Conservation (phyloP, 192 early-diverging fungal species). For the Dissophora globulifera region DNA sequence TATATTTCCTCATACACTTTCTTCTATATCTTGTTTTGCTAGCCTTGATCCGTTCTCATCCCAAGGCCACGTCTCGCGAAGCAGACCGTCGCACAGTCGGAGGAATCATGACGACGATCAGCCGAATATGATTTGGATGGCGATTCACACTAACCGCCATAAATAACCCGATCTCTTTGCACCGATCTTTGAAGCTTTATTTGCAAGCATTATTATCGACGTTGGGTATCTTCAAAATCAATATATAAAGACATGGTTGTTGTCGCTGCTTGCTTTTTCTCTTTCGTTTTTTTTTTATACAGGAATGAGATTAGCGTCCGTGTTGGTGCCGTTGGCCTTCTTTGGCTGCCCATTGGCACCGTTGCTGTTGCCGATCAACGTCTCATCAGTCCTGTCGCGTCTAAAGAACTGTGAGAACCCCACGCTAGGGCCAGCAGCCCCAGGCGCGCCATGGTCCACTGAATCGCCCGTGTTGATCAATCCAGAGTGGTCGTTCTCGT, state of each 20-base stretch:
- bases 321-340: too few species aligned
- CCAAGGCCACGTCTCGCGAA: too few species aligned
- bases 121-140: not conserved
- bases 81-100: not conserved
- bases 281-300: not conserved
- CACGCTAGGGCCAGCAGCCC: constrained; percentile 1
- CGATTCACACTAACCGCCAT: not conserved
- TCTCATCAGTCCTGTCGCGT: constrained; percentile 5
- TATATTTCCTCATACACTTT: too few species aligned
- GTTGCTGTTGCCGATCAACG: not conserved
- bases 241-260: too few species aligned
- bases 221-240: too few species aligned
- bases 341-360: too few species aligned
- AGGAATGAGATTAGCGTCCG: not conserved
- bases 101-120: not conserved
- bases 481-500: too few species aligned
- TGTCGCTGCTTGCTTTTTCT: too few species aligned
- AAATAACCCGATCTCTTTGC: too few species aligned
- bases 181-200: too few species aligned
- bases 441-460: not conserved
- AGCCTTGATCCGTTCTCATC: not conserved
- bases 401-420: constrained; percentile 25
- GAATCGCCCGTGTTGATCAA: not conserved
- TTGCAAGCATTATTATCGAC: too few species aligned
- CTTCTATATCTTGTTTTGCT: too few species aligned